phyloP scores from a whole-genome alignment of 176 grass and related monocot genomes.

The Aegilops tauschii region DNA sequence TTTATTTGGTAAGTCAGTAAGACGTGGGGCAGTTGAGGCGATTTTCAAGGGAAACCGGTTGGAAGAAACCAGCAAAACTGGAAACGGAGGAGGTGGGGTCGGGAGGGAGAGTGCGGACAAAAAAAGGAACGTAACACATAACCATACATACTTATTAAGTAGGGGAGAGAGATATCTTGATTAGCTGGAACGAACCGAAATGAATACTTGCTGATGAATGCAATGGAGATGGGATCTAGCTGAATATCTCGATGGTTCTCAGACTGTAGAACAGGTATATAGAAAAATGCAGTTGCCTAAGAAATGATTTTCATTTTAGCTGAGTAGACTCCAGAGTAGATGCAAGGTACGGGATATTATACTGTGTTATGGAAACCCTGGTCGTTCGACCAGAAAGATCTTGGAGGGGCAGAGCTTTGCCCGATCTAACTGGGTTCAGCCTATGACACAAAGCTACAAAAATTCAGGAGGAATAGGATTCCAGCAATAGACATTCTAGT shows the following conservation, averaged over 20 bases:
- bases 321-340: not conserved
- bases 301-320: not conserved
- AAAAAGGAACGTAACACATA: not conserved
- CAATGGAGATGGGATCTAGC: not conserved
- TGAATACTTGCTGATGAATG: not conserved
- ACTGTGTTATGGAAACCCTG: not conserved
- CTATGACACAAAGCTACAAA: not conserved
- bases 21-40: not conserved
- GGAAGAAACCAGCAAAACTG: not conserved
- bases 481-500: not conserved
- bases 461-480: not conserved
- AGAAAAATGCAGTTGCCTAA: not conserved
- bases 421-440: not conserved
- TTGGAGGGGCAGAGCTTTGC: not conserved
- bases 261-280: not conserved
- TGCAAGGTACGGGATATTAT: not conserved
- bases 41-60: not conserved
- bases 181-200: not conserved
- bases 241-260: not conserved
- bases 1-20: not conserved
- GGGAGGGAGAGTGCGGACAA: not conserved
- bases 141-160: not conserved
- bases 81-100: not conserved
- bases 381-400: not conserved
- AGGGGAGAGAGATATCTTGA: not conserved